phyloP scores from a whole-genome alignment of 176 grass and related monocot species.

The Puccinellia tenuiflora region DNA sequence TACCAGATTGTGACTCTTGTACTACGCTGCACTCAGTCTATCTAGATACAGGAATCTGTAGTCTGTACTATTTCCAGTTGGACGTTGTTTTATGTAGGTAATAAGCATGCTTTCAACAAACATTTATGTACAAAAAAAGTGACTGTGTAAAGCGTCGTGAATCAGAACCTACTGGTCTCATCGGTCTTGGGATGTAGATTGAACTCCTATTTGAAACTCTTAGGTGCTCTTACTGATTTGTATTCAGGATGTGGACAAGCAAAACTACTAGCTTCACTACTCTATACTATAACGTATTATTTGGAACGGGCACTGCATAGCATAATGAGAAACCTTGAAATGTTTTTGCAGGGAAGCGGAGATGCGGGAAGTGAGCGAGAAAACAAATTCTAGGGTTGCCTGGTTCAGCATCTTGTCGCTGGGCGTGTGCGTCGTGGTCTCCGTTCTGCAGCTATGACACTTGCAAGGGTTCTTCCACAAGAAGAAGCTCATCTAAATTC shows the following conservation, averaged over 20 bases:
- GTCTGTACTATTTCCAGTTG: background rate
- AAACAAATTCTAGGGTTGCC: conserved; percentile 78
- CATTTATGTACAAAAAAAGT: background rate
- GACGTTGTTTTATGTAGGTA: background rate
- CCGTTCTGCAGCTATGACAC: conserved; percentile 77
- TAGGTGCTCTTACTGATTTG: background rate
- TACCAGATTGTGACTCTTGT: background rate
- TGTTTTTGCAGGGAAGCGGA: conserved; percentile 69
- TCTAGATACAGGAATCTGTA: background rate
- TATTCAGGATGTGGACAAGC: background rate
- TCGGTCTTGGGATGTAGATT: background rate
- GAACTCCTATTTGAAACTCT: background rate
- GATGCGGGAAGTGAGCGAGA: conserved; percentile 87
- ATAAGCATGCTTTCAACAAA: background rate
- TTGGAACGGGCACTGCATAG: background rate
- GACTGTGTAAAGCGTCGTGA: background rate
- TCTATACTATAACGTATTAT: background rate
- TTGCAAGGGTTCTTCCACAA: conserved; percentile 86
- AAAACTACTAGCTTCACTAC: background rate
- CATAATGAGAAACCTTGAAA: background rate
- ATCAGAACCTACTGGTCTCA: background rate
- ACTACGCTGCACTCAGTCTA: background rate
- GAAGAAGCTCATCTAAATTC: conserved; percentile 92
- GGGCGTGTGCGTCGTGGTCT: conserved; percentile 63
- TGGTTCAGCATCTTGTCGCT: conserved; percentile 92